Evolutionary conservation across 2,329 filamentous ascomycete genomes (phyloP).

Genomic region (Fusarium keratoplasticum): DNA sequence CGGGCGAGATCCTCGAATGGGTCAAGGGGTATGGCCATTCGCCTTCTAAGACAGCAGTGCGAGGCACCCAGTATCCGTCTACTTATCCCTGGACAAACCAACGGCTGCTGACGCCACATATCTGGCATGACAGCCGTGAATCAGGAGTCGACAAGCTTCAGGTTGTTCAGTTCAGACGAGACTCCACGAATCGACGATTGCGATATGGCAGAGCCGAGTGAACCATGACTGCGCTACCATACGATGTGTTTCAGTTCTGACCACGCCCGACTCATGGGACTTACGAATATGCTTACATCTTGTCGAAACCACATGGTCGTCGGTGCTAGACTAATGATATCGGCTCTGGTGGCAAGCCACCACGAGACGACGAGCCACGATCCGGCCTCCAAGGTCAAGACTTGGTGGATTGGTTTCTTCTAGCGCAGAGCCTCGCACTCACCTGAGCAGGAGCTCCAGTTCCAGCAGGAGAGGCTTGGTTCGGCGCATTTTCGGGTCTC

Average conservation of each 20-base stretch:
- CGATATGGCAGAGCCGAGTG: conserved; percentile 25
- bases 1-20: conserved; percentile 47
- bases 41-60: conserved; percentile 30
- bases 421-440: conserved; percentile 1
- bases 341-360: not conserved
- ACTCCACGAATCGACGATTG: conserved; percentile 42
- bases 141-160: conserved; percentile 34
- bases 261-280: conserved; percentile 29
- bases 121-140: conserved; percentile 44
- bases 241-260: conserved; percentile 38
- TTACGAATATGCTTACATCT: conserved; percentile 10
- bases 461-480: conserved; percentile 1
- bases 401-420: not conserved
- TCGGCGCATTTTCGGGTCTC: conserved; percentile 36
- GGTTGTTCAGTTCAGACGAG: conserved; percentile 26
- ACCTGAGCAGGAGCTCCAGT: conserved; percentile 1
- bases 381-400: not conserved
- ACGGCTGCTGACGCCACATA: conserved; percentile 46
- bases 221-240: conserved; percentile 37
- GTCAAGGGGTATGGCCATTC: conserved; percentile 41
- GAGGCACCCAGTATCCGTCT: conserved; percentile 33
- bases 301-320: not conserved
- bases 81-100: conserved; percentile 36
- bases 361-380: not conserved
- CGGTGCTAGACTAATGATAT: not conserved